Evolutionary conservation across 1,139 yeast species (phyloP).

Genomic region (Yamadazyma buinensis): DNA sequence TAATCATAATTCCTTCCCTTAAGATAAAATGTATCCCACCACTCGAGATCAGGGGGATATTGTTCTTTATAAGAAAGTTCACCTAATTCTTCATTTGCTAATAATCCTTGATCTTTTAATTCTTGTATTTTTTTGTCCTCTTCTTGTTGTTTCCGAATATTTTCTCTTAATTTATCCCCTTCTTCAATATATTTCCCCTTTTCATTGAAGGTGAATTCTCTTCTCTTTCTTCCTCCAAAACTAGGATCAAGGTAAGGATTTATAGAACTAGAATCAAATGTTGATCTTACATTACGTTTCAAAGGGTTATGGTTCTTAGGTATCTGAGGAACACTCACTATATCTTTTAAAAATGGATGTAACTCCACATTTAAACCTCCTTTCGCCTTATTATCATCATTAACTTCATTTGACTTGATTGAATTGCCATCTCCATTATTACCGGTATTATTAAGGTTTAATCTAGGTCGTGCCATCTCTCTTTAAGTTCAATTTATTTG

Average conservation of each 20-base stretch:
- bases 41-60: constrained; percentile 62
- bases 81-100: constrained; percentile 45
- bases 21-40: constrained; percentile 74
- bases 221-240: constrained; percentile 15
- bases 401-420: no score
- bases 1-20: constrained; percentile 26
- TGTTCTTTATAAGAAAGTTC: constrained; percentile 48
- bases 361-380: constrained; percentile 51
- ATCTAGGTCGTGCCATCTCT: no score
- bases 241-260: constrained; percentile 63
- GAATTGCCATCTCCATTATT: no score
- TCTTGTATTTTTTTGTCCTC: constrained; percentile 20
- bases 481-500: no score
- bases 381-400: constrained; percentile 11
- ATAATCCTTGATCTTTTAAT: constrained; percentile 38
- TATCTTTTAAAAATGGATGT: constrained; percentile 53
- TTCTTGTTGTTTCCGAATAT: constrained; percentile 24
- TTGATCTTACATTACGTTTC: constrained; percentile 25
- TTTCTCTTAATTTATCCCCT: constrained; percentile 49
- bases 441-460: no score
- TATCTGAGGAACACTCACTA: constrained; percentile 22
- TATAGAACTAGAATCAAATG: constrained; percentile 36
- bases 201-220: constrained; percentile 49
- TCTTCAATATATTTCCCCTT: constrained; percentile 59
- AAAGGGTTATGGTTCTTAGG: constrained; percentile 28